These are phyloP conservation scores for Picea abies DNA, from an alignment of 83 land plant species.

Conservation along the genomic window DNA sequence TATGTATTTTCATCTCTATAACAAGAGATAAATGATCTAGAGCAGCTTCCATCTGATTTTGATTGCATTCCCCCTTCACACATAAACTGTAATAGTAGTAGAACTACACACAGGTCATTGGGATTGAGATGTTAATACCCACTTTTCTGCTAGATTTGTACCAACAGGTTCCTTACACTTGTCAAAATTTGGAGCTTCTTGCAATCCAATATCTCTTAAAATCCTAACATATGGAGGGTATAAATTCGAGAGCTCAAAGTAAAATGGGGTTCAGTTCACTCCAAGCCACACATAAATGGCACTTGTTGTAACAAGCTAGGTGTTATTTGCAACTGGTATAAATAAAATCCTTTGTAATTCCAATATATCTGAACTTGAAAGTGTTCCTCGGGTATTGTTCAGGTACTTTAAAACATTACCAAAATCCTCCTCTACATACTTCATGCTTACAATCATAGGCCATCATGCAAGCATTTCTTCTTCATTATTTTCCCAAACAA, in stretches of 20 bases:
- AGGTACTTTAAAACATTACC: conserved; percentile 79
- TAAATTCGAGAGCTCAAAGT: conserved; percentile 73
- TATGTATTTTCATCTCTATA: too few relatives aligned
- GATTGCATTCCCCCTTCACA: conserved; percentile 42
- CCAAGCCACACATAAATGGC: conserved; percentile 70
- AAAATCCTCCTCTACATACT: conserved; percentile 76
- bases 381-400: conserved; percentile 68
- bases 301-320: conserved; percentile 79
- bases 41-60: conserved; percentile 6
- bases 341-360: too few relatives aligned
- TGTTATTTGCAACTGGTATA: conserved; percentile 38
- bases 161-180: conserved; percentile 64
- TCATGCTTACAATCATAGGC: conserved; percentile 71
- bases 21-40: too few relatives aligned
- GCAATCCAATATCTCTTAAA: conserved; percentile 79
- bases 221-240: conserved; percentile 84
- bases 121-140: conserved; percentile 94
- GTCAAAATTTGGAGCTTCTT: conserved; percentile 59
- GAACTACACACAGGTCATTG: conserved; percentile 90
- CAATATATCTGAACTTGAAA: conserved; percentile 57
- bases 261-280: conserved; percentile 86
- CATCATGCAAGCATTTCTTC: conserved; percentile 93
- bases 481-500: conserved; percentile 78
- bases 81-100: conserved; percentile 68
- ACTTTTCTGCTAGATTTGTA: conserved; percentile 60